Base-by-base conservation (phyloP, 2,329 filamentous ascomycete species). In the Claviceps sp. region DNA sequence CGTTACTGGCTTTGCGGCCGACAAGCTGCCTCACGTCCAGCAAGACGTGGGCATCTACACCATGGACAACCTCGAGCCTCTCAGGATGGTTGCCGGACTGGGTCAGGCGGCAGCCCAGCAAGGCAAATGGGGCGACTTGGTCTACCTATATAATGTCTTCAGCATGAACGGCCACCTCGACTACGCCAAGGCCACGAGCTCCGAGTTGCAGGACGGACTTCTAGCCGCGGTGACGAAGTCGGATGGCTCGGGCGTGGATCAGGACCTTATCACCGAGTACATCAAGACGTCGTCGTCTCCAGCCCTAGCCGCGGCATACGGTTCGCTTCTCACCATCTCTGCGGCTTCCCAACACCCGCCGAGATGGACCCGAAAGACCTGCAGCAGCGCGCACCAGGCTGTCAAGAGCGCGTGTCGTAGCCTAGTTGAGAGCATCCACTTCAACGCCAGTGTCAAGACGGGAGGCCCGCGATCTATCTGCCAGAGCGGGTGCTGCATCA, bases 91-190 rank as follows among this genome's bases (percentile, higher is more conserved):
- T 45, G 50, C 40, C 16, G 41, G 40, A 24, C 41, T 54, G 14
- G 46, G 37, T 14, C 6, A 24, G 2, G n/a, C 24, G 16, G 52
- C 50, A 8, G 52, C 50, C 34, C n/a, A 48, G 26, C 18, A 51
- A 18, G 49, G 50, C 18, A 48, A 44, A 51, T 54, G 46, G 50
- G 50, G 52, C n/a, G 52, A 54, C 26, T 16, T 54, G 5, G 41
- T 54, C 3, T 54, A 48, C 30, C 45, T 54, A 4, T 26, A 51
- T 24, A 54, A 52, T 30, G 40, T 16, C 16, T 54, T 54, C 37
- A 46, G 43, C 45, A 54, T 54, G 52, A 54, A 54, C 40, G 52
- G 40, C 4, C 50, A 54, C 37, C 45, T 40, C 38, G 46, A 52
- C 9, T 54, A 54, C 50, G 14, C 37, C 18, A 46, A 45, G 14